phyloP scores from a whole-genome alignment of 805 yeast genomes.

The Jamesozyma rosinii region DNA sequence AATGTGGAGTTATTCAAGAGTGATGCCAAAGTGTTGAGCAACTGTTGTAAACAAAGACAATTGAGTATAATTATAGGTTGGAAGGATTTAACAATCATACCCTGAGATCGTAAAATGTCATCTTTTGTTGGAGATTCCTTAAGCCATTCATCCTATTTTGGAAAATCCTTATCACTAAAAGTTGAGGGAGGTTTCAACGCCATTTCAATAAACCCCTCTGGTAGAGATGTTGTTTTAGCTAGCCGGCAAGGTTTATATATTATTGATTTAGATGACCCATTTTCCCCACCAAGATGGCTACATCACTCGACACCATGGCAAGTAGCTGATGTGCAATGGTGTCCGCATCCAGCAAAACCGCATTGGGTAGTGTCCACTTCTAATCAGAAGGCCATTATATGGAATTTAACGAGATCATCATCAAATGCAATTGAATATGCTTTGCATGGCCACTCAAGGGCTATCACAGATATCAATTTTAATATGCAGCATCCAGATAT shows the following conservation, averaged over 20 bases:
- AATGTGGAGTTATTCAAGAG: too few species aligned
- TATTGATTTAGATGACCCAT: constrained; percentile 92
- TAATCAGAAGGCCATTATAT: constrained; percentile 87
- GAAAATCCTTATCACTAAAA: constrained; percentile 67
- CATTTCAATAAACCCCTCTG: constrained; percentile 79
- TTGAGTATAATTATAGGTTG: too few species aligned
- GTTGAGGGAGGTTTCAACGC: constrained; percentile 92
- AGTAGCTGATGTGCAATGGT: constrained; percentile 98
- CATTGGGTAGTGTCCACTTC: constrained; percentile 90
- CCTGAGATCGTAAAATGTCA: neutral
- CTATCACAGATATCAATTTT: constrained; percentile 92
- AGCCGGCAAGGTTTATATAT: constrained; percentile 71
- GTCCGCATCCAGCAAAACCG: constrained; percentile 78
- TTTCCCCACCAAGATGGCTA: constrained; percentile 87
- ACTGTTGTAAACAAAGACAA: too few species aligned
- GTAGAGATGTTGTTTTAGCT: constrained; percentile 89
- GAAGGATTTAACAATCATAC: too few species aligned
- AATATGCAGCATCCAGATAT: constrained; percentile 80
- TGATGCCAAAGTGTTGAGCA: too few species aligned
- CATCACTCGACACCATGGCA: constrained; percentile 94
- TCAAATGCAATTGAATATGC: constrained; percentile 75
- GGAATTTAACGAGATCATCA: constrained; percentile 74
- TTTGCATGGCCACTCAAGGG: constrained; percentile 82
- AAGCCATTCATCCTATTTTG: constrained; percentile 51
- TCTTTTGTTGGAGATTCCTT: neutral